These are phyloP conservation scores for Camellia lanceoleosa DNA, from an alignment of 148 eudicot species.

Conservation along the genomic window DNA sequence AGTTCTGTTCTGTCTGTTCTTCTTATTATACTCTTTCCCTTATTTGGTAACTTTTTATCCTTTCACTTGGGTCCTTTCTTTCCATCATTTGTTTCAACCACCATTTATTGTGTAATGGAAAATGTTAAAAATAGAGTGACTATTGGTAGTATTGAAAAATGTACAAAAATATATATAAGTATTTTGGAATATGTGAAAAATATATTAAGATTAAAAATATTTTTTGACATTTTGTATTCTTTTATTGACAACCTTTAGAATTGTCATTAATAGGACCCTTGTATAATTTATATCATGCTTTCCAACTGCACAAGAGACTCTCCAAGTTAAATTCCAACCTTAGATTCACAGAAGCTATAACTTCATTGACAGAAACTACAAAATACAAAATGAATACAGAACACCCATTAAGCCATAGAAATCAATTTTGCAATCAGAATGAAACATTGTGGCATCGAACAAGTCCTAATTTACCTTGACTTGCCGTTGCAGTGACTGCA, in stretches of 20 bases:
- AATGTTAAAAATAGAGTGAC: no score
- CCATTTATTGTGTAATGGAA: background rate
- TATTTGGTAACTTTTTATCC: background rate
- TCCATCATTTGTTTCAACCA: slow-evolving; percentile 9
- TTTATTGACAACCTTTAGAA: no score
- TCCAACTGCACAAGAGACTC: no score
- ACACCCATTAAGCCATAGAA: background rate
- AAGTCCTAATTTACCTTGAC: slow-evolving; percentile 64
- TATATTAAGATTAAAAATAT: background rate
- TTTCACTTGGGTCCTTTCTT: background rate
- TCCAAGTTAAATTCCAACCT: no score
- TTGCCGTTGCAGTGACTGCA: slow-evolving; percentile 87
- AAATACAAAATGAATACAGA: background rate
- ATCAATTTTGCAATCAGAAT: background rate
- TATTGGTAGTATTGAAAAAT: no score
- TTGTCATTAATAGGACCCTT: no score
- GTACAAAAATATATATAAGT: no score
- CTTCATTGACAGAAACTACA: slow-evolving; percentile 14
- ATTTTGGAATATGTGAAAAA: no score
- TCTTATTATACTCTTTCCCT: background rate
- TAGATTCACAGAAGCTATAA: no score
- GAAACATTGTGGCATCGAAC: background rate
- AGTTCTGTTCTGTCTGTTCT: no score
- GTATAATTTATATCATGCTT: no score
- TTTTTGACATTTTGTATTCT: background rate